These are phyloP conservation scores for Trichoderma harzianum DNA, from an alignment of 2,329 filamentous ascomycete genomes.

Conservation along the genomic window DNA sequence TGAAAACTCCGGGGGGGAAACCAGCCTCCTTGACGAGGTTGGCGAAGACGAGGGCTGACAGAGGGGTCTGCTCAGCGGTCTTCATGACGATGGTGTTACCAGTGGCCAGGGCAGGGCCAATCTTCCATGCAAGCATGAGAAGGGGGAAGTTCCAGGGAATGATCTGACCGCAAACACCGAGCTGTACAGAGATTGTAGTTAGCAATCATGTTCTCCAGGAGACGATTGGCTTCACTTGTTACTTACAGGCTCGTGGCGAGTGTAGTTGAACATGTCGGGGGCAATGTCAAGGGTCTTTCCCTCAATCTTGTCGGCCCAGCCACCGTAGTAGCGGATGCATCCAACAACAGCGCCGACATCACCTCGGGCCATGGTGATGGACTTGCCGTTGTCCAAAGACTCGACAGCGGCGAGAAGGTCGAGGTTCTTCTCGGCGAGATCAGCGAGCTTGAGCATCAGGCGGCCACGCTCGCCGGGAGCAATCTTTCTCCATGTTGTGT, in stretches of 20 bases:
- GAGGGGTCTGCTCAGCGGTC: conserved; percentile 46
- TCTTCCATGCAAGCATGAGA: conserved; percentile 81
- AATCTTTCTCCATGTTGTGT: conserved; percentile 65
- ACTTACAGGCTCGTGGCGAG: conserved; percentile 66
- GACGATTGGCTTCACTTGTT: too few species aligned
- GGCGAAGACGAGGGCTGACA: conserved; percentile 17
- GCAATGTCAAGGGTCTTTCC: conserved; percentile 82
- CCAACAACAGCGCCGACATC: conserved; percentile 67
- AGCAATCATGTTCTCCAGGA: neutral
- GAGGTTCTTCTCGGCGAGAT: conserved; percentile 73
- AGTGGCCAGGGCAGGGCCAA: conserved; percentile 67
- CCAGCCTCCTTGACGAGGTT: conserved; percentile 61
- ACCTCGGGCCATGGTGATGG: conserved; percentile 69
- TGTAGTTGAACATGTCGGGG: conserved; percentile 80
- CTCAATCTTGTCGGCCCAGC: conserved; percentile 88
- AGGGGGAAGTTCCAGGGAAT: conserved; percentile 89
- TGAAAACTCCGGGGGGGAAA: conserved; percentile 74
- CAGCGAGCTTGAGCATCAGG: conserved; percentile 71
- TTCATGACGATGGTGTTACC: conserved; percentile 73
- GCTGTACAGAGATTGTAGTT: conserved; percentile 25
- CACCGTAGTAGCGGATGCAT: conserved; percentile 71
- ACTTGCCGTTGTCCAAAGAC: conserved; percentile 85
- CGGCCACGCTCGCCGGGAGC: conserved; percentile 69
- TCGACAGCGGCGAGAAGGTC: conserved; percentile 78
- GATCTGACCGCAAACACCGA: conserved; percentile 81